phyloP scores from a whole-genome alignment of 176 grass and related monocot genomes.

The Oryza rufipogon region DNA sequence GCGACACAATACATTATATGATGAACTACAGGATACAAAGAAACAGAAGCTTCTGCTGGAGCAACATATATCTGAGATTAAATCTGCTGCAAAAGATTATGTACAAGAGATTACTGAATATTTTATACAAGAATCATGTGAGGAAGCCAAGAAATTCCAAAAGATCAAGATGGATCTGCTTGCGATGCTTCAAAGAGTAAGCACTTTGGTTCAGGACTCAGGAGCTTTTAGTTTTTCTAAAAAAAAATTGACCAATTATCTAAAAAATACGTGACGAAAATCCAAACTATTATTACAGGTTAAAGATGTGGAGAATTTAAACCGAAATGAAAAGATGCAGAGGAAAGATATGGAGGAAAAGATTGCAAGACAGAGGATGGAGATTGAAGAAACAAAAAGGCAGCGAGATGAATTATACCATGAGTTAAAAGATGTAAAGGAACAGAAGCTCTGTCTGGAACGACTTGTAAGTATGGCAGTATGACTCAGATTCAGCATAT shows the following conservation, averaged over 20 bases:
- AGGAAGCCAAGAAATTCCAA: slow-evolving; percentile 36
- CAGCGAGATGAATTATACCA: slow-evolving; percentile 45
- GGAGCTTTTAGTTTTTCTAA: neutral
- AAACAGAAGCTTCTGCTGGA: slow-evolving; percentile 36
- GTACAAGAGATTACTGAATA: slow-evolving; percentile 34
- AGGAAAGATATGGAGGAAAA: slow-evolving; percentile 57
- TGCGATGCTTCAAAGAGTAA: slow-evolving; percentile 41
- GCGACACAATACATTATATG: neutral
- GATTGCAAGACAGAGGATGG: slow-evolving; percentile 46
- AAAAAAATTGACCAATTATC: no score
- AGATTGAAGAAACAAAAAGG: slow-evolving; percentile 45
- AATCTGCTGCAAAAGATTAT: slow-evolving; percentile 30
- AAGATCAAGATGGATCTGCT: slow-evolving; percentile 38
- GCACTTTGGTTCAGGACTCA: slow-evolving; percentile 9
- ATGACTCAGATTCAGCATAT: slow-evolving; percentile 34
- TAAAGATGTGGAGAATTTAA: slow-evolving; percentile 55
- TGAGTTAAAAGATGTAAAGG: slow-evolving; percentile 44
- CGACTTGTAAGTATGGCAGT: slow-evolving; percentile 32
- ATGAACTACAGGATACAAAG: slow-evolving; percentile 37
- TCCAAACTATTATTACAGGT: slow-evolving; percentile 46
- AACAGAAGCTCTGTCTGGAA: slow-evolving; percentile 45
- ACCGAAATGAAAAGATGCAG: slow-evolving; percentile 49
- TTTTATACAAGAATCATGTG: slow-evolving; percentile 29
- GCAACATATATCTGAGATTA: slow-evolving; percentile 33
- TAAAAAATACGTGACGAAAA: neutral